Evolutionary conservation across 208 protist species (phyloP), one percentile per base, ranked within the genome.

Genomic region (Leishmania tropica): DNA sequence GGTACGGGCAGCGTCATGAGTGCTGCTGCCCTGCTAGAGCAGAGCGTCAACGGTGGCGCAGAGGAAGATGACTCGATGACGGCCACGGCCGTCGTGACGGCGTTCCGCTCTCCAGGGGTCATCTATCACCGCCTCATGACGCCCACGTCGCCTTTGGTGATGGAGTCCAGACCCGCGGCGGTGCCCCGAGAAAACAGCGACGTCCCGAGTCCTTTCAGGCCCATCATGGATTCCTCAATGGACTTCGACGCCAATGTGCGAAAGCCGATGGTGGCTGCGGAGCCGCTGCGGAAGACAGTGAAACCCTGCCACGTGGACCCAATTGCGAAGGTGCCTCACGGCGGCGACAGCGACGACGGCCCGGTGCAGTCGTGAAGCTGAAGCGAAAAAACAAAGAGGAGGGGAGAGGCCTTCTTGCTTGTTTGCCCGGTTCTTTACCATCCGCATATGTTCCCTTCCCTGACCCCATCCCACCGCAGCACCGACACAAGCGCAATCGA

Each of bases 1-100:
- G 31, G 0, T 31, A 74, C 70, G 24, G 35, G 7, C n/a, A 54
- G 56, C 35, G 21, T 45, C 35, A 45, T 79, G 54, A 75, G 40
- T 28, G 6, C 42, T 31, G 10, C 58, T 42, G 19, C n/a, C n/a
- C 47, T 2, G 21, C 76, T 58, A 35, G 70, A 77, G 42, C 72
- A 79, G n/a, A 65, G 54, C 42, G 74, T 48, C 56, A 37, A 47
- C 37, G 37, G 37, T 64, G 42, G 31, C 45, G 47, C 21, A 40
- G 81, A 81, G 31, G 82, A 81, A 17, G 82, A 77, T 31, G 82
- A 79, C 62, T 21, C 76, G 24, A 11, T 17, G 24, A 85, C 60
- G 62, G 37, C 53, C n/a, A 81, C 77, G 37, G 77, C 53, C 19
- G 60, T 67, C 17, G 77, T 81, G 58, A 85, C 82, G 62, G 82